These are phyloP conservation scores for Stereocaulon alpinum DNA, from an alignment of 495 filamentous ascomycete species.

Conservation along the genomic window DNA sequence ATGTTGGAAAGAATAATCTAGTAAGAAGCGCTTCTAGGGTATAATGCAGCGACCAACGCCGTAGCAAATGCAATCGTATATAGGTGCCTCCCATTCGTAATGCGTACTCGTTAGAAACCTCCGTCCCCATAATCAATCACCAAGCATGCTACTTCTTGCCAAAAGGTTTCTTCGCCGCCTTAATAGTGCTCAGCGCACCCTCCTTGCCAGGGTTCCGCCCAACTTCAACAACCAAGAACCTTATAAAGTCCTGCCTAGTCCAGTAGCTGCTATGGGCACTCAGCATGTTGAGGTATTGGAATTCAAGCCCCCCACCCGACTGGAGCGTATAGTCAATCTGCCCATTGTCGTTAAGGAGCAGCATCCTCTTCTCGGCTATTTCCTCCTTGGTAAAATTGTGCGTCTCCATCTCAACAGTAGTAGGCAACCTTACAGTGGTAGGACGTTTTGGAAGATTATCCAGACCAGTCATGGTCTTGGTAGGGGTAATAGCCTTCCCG, in stretches of 20 bases:
- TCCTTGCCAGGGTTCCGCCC: constrained; percentile 62
- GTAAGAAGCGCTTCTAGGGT: constrained; percentile 12
- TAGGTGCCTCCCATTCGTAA: constrained; percentile 3
- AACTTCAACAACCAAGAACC: constrained; percentile 79
- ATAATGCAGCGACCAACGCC: neutral
- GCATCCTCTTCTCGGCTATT: constrained; percentile 79
- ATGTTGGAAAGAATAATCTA: neutral
- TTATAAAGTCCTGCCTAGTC: constrained; percentile 71
- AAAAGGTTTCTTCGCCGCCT: constrained; percentile 57
- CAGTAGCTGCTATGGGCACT: constrained; percentile 95
- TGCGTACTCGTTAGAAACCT: neutral
- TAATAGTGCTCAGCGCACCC: constrained; percentile 55
- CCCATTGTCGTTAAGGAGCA: constrained; percentile 85
- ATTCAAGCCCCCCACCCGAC: constrained; percentile 74
- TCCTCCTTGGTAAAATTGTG: constrained; percentile 92
- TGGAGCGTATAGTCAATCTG: constrained; percentile 84
- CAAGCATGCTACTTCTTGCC: constrained; percentile 13
- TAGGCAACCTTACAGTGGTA: constrained; percentile 56
- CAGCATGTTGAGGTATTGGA: constrained; percentile 95
- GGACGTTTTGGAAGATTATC: constrained; percentile 30
- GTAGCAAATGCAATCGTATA: neutral
- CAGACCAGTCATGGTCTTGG: constrained; percentile 17
- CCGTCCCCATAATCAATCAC: neutral
- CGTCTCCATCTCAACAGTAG: constrained; percentile 86
- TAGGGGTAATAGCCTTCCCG: constrained; percentile 28